These are phyloP conservation scores for Pisolithus albus DNA, from an alignment of 768 basidiomycete species.

Conservation along the genomic window DNA sequence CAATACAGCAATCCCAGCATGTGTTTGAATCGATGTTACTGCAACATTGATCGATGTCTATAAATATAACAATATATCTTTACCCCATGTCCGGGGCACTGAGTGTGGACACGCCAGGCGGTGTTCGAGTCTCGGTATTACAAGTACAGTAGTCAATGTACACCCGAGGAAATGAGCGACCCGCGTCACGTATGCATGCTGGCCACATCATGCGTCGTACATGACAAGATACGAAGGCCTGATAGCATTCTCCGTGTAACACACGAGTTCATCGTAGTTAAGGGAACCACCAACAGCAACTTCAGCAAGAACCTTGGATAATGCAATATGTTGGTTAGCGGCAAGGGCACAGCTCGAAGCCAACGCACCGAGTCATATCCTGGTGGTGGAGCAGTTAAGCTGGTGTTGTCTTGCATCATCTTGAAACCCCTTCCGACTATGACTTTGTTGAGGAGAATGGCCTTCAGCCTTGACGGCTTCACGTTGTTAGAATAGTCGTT, in stretches of 20 bases:
- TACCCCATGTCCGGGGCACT: too few relatives aligned
- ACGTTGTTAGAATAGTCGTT: conserved; percentile 65
- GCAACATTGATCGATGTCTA: too few relatives aligned
- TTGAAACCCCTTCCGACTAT: conserved; percentile 66
- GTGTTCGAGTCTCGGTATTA: background rate
- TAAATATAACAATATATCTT: too few relatives aligned
- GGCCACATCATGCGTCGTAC: conserved; percentile 42
- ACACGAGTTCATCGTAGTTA: conserved; percentile 67
- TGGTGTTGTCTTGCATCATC: conserved; percentile 50
- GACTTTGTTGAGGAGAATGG: conserved; percentile 69
- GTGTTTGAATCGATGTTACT: too few relatives aligned
- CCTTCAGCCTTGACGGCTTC: conserved; percentile 48
- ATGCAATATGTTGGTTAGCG: conserved; percentile 1
- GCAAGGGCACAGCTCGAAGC: background rate
- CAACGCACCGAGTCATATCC: conserved; percentile 61
- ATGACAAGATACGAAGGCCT: conserved; percentile 65
- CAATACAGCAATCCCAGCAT: too few relatives aligned
- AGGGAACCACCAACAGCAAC: conserved; percentile 47
- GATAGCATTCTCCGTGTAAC: conserved; percentile 66
- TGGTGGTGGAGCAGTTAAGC: conserved; percentile 48
- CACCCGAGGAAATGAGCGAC: background rate
- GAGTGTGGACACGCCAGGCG: too few relatives aligned
- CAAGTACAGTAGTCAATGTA: background rate
- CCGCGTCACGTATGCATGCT: background rate
- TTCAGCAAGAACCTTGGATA: conserved; percentile 57